Evolutionary conservation across 140 eudicot genomes (phyloP).

Genomic region (Ambrosia hybrid): DNA sequence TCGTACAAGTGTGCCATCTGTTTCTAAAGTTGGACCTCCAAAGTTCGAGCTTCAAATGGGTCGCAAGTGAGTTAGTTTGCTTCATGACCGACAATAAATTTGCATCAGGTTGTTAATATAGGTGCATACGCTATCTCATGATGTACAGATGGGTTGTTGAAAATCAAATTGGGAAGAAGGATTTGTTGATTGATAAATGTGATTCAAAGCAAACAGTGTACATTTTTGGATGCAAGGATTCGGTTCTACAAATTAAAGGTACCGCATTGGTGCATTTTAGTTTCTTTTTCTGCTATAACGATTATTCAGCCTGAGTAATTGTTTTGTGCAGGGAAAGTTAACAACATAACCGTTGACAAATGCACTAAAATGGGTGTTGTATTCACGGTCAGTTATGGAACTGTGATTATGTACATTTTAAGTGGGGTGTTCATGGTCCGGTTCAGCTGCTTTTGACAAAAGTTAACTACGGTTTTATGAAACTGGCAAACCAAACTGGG

Average conservation of each 20-base stretch:
- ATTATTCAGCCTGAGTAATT: neutral
- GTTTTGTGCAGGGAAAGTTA: slow-evolving; percentile 78
- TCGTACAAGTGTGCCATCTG: slow-evolving; percentile 42
- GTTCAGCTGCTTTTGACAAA: neutral
- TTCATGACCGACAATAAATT: neutral
- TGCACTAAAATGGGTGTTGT: slow-evolving; percentile 90
- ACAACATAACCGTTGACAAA: slow-evolving; percentile 91
- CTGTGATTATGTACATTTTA: slow-evolving; percentile 10
- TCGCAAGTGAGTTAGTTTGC: slow-evolving; percentile 71
- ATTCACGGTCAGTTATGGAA: slow-evolving; percentile 63
- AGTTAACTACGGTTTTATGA: neutral
- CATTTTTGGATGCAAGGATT: slow-evolving; percentile 83
- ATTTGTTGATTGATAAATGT: slow-evolving; percentile 73
- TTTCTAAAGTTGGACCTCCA: slow-evolving; percentile 78
- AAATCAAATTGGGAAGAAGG: slow-evolving; percentile 76
- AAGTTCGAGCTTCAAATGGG: slow-evolving; percentile 96
- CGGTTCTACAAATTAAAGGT: slow-evolving; percentile 87
- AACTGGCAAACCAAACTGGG: neutral
- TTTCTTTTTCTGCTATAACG: neutral
- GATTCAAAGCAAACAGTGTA: slow-evolving; percentile 87
- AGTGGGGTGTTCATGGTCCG: no score
- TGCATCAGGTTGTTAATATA: slow-evolving; percentile 8
- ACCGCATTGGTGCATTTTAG: neutral
- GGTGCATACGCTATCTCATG: neutral
- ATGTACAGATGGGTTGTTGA: slow-evolving; percentile 87